Evolutionary conservation across 129 eudicot species (phyloP).

Genomic region (Centrapalus pauciflorus): DNA sequence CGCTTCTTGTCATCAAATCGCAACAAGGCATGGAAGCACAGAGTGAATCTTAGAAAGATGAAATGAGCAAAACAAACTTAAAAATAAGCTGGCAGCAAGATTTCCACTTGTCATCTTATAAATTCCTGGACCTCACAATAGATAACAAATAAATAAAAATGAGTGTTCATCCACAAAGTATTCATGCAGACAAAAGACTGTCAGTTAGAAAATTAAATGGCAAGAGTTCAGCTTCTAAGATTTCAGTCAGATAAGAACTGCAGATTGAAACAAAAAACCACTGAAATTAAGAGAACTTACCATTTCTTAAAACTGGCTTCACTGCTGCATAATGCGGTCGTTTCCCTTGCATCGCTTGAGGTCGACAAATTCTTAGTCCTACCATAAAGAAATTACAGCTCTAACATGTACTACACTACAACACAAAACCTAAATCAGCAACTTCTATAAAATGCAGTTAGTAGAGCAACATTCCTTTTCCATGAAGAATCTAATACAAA

Average conservation of each 20-base stretch:
- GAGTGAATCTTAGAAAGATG: background rate
- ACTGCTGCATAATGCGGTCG: slow-evolving; percentile 24
- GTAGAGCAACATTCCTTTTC: background rate
- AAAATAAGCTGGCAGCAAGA: background rate
- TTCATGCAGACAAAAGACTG: background rate
- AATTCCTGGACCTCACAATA: background rate
- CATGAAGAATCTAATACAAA: background rate
- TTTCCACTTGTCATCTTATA: background rate
- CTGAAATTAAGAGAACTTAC: slow-evolving; percentile 20
- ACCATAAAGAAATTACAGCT: slow-evolving; percentile 21
- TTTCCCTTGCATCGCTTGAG: slow-evolving; percentile 22
- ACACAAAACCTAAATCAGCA: slow-evolving; percentile 19
- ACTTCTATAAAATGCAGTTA: background rate
- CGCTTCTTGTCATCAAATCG: too few relatives aligned
- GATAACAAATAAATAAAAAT: background rate
- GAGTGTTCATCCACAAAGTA: slow-evolving; percentile 8
- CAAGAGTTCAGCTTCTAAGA: background rate
- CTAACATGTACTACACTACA: slow-evolving; percentile 22
- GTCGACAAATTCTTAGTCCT: slow-evolving; percentile 29
- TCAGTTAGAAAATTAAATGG: background rate
- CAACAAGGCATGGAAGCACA: too few relatives aligned
- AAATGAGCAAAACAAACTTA: background rate
- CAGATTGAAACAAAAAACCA: background rate
- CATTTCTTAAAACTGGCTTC: slow-evolving; percentile 20
- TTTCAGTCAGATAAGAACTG: background rate